Conservation (phyloP, 441 rosid species). For the Theobroma grandiflorum region DNA sequence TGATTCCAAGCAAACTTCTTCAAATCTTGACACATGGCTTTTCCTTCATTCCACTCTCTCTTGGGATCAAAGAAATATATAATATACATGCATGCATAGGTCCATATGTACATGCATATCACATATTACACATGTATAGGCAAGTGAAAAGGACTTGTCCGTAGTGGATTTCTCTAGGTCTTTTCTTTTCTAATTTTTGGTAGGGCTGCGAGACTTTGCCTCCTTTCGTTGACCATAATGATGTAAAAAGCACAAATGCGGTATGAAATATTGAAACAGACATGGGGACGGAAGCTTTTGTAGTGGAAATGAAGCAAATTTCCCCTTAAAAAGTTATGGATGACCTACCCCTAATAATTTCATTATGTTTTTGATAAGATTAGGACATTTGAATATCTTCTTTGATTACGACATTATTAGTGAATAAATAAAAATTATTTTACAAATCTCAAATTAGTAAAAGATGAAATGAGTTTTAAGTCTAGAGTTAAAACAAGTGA, state of each 20-base stretch:
- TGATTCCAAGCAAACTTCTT: no score
- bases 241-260: background rate
- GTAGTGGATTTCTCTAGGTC: background rate
- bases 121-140: background rate
- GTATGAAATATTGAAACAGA: background rate
- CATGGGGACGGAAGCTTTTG: background rate
- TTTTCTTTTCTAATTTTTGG: background rate
- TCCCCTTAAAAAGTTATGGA: background rate
- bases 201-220: background rate
- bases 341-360: background rate
- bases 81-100: background rate
- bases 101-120: background rate
- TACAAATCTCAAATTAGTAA: no score
- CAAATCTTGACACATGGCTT: no score
- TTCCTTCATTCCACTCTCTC: no score
- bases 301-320: constrained; percentile 14
- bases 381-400: background rate
- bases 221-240: background rate
- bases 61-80: no score
- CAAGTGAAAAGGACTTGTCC: background rate
- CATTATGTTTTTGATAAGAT: background rate
- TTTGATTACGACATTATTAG: background rate
- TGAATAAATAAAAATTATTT: background rate
- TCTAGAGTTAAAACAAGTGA: no score
- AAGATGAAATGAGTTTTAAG: no score